Conservation (phyloP, 1,284 basidiomycete species). For the Schizophyllum amplum region DNA sequence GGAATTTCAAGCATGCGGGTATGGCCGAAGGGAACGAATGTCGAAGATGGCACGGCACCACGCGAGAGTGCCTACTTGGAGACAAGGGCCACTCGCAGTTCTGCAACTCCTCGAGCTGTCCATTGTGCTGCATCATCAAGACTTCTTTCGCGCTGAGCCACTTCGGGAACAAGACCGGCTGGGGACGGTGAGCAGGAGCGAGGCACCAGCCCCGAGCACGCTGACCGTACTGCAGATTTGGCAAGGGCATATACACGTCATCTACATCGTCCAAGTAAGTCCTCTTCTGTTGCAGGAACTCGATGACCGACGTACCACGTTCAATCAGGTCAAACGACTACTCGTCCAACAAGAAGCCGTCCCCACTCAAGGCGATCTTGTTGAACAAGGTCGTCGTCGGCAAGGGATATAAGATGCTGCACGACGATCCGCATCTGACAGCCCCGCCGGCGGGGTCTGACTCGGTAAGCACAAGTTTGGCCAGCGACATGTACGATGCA, state of each 20-base stretch:
- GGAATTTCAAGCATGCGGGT: slow-evolving; percentile 42
- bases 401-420: slow-evolving; percentile 52
- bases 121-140: slow-evolving; percentile 49
- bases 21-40: slow-evolving; percentile 55
- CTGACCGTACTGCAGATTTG: slow-evolving; percentile 33
- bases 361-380: slow-evolving; percentile 48
- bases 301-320: neutral
- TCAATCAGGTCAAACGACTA: slow-evolving; percentile 50
- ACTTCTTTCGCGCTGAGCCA: slow-evolving; percentile 53
- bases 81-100: slow-evolving; percentile 48
- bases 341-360: slow-evolving; percentile 43
- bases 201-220: neutral
- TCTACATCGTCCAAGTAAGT: slow-evolving; percentile 52
- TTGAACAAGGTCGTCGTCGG: slow-evolving; percentile 65
- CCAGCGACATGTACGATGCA: neutral
- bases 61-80: slow-evolving; percentile 47
- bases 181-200: slow-evolving; percentile 39
- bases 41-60: slow-evolving; percentile 50
- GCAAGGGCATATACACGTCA: slow-evolving; percentile 52
- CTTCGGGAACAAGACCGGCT: slow-evolving; percentile 57
- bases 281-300: neutral
- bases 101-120: slow-evolving; percentile 45
- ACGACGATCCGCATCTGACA: slow-evolving; percentile 42
- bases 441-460: slow-evolving; percentile 52
- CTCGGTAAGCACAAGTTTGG: slow-evolving; percentile 34